Evolutionary conservation across 2,329 filamentous ascomycete species (phyloP), one percentile per base, ranked within the genome.

Genomic region (Aureobasidium sp.): DNA sequence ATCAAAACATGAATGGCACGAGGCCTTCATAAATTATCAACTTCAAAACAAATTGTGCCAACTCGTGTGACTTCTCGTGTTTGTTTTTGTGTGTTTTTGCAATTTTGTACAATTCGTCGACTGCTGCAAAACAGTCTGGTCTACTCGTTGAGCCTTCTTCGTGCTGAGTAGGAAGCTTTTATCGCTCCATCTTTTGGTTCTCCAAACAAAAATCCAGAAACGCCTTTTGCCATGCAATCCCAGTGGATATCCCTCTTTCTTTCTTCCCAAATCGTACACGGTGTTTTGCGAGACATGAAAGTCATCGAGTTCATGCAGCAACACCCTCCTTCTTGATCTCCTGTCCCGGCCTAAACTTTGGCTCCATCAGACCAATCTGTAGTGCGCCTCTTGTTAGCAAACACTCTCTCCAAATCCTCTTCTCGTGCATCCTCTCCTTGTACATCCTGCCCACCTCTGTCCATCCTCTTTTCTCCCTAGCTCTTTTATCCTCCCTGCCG

Each of bases 341-440:
- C 17, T 55, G 49, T 45, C 51, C 61, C 15, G 48, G 20, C n/a
- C 59, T 47, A 65, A 74, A 77, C 64, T 71, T 72, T 9, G 76
- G 76, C 64, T 76, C 72, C 55, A 78, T 65, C 4, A 78, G 66
- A n/a, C 76, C 76, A 64, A 78, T 74, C 76, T 78, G 60, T 15
- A 4, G 14, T 29, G 27, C 22, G 25, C 7, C 17, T 22, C 20
- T n/a, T 27, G 47, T 62, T 62, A 55, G 39, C 48, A 51, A 34
- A 61, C 6, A 15, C 62, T 49, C 56, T 57, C 39, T 11, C 20
- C 17, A 25, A 11, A n/a, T n/a, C n/a, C n/a, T n/a, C n/a, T n/a
- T n/a, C n/a, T n/a, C n/a, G n/a, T n/a, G n/a, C n/a, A n/a, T n/a
- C 5, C 12, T 44, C 34, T 9, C 41, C 51, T 29, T 14, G 3